Evolutionary conservation across 805 yeast genomes (phyloP), one percentile per base, ranked within the genome.

Genomic region (Cyberlindnera meyerae): DNA sequence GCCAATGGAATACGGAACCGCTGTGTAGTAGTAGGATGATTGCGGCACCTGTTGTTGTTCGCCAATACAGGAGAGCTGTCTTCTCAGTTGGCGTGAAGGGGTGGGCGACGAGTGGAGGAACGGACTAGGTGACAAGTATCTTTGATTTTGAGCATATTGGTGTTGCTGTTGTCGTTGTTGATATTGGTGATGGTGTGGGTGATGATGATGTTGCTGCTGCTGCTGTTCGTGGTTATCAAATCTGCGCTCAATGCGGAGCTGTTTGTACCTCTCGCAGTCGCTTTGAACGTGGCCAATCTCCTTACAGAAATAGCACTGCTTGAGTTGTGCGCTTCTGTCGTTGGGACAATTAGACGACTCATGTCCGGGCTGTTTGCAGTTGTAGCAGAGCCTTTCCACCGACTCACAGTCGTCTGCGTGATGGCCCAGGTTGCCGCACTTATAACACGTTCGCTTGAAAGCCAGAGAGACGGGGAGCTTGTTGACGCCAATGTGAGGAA

Each of bases 361-460:
- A 32, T 58, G 62, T 2, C 57, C 60, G 4, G 60, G 59, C 17
- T 47, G 24, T 22, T 55, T 56, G 38, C 62, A 58, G 37, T 58
- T 58, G 38, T 57, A 58, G 34, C 62, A 58, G 3, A 57, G 45
- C 18, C 59, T 33, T 18, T 48, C 56, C 2, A 27, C 33, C n/a
- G 36, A 45, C 8, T 37, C 37, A 31, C 62, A 58, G 13, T 47
- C 47, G 9, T 56, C 53, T 1, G 62, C 62, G 32, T 41, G 52
- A 29, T 58, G 62, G 7, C 62, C 62, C 18, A 58, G 36, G 20
- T 57, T 50, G 2, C 61, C 59, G 42, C 61, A 57, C 15, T 49
- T 47, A 31, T 49, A 58, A 33, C 62, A 58, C 0, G 61, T 55
- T 20, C 48, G 47, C 36, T 49, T 52, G 46, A 57, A 55, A 1